A percentile compares a stretch with the other conserved stretches of the same genome.
These are phyloP conservation scores for Penicillium odoratum DNA, from an alignment of 495 filamentous ascomycete species.

Conservation along the genomic window DNA sequence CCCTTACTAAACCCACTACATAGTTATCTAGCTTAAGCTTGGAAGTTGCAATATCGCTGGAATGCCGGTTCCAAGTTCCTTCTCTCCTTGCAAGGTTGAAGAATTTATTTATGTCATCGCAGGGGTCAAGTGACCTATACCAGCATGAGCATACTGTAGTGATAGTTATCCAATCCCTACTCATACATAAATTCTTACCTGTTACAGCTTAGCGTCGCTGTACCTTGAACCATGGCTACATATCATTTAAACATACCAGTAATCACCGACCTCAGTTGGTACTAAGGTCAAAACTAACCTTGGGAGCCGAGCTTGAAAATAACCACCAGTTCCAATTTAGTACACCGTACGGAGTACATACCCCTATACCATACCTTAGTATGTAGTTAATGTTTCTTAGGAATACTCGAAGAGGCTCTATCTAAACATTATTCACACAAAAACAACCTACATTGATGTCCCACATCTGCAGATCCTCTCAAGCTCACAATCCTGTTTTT, in stretches of 20 bases:
- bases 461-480: constrained; percentile 8
- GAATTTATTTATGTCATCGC: constrained; percentile 1
- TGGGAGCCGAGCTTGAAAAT: not conserved
- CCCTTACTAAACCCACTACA: not conserved
- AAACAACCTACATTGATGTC: not conserved
- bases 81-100: not conserved
- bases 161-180: too few species aligned
- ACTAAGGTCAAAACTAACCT: too few species aligned
- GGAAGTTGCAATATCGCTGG: not conserved
- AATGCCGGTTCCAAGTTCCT: not conserved
- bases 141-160: too few species aligned
- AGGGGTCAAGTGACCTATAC: not conserved
- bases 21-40: not conserved
- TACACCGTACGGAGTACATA: too few species aligned
- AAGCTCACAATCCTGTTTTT: constrained; percentile 25
- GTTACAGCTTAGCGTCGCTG: too few species aligned
- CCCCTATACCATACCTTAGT: not conserved
- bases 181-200: too few species aligned
- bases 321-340: not conserved
- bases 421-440: not conserved
- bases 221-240: too few species aligned
- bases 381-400: too few species aligned
- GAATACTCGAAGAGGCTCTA: not conserved
- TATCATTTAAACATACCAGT: too few species aligned
- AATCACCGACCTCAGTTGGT: too few species aligned